phyloP scores from a whole-genome alignment of 768 basidiomycete genomes.

The Podaxis mareebaensis region DNA sequence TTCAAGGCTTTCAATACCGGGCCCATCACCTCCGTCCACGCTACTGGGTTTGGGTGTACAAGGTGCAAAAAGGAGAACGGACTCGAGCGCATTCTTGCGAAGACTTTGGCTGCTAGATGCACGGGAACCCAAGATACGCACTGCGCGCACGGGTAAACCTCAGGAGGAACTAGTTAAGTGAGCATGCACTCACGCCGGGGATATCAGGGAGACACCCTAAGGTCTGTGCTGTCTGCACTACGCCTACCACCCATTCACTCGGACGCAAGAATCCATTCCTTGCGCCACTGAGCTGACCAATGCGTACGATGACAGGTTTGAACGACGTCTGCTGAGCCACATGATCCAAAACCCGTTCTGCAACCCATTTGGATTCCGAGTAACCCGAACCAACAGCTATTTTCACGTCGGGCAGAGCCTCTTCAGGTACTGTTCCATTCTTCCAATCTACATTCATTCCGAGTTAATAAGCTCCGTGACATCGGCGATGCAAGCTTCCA shows the following conservation, averaged over 20 bases:
- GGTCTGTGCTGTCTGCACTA: slow-evolving; percentile 31
- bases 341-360: slow-evolving; percentile 32
- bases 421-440: slow-evolving; percentile 25
- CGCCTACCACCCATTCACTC: slow-evolving; percentile 43
- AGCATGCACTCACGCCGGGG: slow-evolving; percentile 27
- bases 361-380: slow-evolving; percentile 43
- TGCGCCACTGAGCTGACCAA: slow-evolving; percentile 47
- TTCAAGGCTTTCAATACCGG: slow-evolving; percentile 23
- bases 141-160: slow-evolving; percentile 13
- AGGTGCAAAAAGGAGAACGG: slow-evolving; percentile 23
- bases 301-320: slow-evolving; percentile 34
- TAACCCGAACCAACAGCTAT: slow-evolving; percentile 37
- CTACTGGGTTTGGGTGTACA: slow-evolving; percentile 27
- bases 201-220: slow-evolving; percentile 33
- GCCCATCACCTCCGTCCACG: slow-evolving; percentile 24
- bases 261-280: slow-evolving; percentile 42
- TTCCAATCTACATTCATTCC: slow-evolving; percentile 13
- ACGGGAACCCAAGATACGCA: slow-evolving; percentile 33
- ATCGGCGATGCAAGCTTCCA: not conserved
- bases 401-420: slow-evolving; percentile 22
- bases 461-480: too few species aligned
- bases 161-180: not conserved
- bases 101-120: slow-evolving; percentile 27
- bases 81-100: slow-evolving; percentile 22
- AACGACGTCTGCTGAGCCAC: slow-evolving; percentile 31